phyloP scores from a whole-genome alignment of 306 rosid genomes.

The Neltuma alba region DNA sequence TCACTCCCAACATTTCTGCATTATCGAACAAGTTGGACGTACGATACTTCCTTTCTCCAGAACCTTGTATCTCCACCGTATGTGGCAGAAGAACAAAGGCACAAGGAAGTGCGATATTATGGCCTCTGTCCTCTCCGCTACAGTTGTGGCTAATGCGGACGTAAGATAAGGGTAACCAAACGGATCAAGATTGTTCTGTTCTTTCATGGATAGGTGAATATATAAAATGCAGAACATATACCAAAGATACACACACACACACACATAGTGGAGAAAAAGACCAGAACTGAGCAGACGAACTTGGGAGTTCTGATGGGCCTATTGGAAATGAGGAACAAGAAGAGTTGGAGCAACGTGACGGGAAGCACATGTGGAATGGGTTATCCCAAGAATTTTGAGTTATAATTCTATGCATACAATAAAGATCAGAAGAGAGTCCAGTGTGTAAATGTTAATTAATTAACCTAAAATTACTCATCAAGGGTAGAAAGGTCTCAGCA shows the following conservation, averaged over 20 bases:
- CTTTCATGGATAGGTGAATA: too few relatives aligned
- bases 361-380: conserved; percentile 46
- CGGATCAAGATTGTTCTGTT: too few relatives aligned
- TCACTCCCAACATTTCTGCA: conserved; percentile 41
- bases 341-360: conserved; percentile 38
- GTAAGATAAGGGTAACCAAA: too few relatives aligned
- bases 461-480: too few relatives aligned
- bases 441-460: too few relatives aligned
- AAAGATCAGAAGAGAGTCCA: too few relatives aligned
- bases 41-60: conserved; percentile 11
- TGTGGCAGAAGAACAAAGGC: conserved; percentile 31
- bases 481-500: too few relatives aligned
- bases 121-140: conserved; percentile 28
- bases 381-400: conserved; percentile 40
- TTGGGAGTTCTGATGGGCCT: conserved; percentile 57
- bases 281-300: conserved; percentile 51
- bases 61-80: neutral
- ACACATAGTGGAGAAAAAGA: conserved; percentile 20
- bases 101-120: conserved; percentile 8
- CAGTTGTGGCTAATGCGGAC: conserved; percentile 38
- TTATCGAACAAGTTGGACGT: conserved; percentile 30
- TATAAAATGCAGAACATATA: too few relatives aligned
- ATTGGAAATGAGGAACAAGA: neutral
- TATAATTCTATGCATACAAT: too few relatives aligned
- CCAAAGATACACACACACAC: too few relatives aligned